Evolutionary conservation across 2,329 filamentous ascomycete species (phyloP).

Genomic region (Talaromyces sp.): DNA sequence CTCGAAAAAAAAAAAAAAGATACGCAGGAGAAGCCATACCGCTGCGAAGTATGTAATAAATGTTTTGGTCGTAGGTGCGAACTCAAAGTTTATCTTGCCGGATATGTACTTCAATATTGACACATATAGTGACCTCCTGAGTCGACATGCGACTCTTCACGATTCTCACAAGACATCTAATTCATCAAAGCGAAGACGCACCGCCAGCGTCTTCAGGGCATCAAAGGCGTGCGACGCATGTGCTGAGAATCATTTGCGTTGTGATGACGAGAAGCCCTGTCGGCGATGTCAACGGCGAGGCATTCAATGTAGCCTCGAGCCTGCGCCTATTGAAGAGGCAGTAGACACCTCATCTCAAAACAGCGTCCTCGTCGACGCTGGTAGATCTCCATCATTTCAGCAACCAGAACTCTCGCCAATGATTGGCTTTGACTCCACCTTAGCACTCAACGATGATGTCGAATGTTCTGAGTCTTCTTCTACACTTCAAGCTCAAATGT

Average conservation of each 20-base stretch:
- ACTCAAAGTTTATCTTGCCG: too few species aligned
- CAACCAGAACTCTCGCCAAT: background rate
- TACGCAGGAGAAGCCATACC: constrained; percentile 30
- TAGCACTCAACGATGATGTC: background rate
- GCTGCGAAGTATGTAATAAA: constrained; percentile 29
- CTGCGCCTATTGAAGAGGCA: background rate
- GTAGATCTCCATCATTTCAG: background rate
- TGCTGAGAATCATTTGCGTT: constrained; percentile 30
- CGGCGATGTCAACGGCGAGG: constrained; percentile 26
- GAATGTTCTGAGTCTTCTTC: background rate
- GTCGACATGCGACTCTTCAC: constrained; percentile 4
- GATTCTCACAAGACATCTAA: background rate
- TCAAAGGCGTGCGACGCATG: constrained; percentile 28
- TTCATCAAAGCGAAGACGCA: constrained; percentile 9
- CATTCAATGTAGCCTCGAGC: constrained; percentile 15
- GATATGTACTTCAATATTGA: background rate
- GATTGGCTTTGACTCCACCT: background rate
- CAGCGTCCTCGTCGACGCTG: background rate
- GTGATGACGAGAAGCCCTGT: constrained; percentile 32
- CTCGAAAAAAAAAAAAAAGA: constrained; percentile 20
- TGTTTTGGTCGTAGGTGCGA: constrained; percentile 29
- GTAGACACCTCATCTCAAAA: background rate
- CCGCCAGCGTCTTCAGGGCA: constrained; percentile 19
- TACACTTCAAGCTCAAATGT: background rate
- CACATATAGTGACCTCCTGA: constrained; percentile 22